Conservation (phyloP, 1,284 basidiomycete genomes). For the Heterobasidion occidentale region DNA sequence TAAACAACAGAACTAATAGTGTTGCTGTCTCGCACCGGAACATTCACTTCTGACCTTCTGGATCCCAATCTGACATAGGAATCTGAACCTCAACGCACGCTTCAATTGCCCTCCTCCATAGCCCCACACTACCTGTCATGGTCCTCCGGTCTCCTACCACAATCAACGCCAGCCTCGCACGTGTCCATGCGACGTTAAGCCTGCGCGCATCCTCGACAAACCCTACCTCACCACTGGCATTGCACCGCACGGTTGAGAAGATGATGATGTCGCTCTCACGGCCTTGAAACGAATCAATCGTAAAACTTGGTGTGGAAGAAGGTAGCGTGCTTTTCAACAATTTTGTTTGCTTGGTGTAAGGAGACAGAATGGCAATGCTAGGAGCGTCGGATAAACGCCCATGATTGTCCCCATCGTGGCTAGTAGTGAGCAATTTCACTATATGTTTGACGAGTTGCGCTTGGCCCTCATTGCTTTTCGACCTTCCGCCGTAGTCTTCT, state of each 20-base stretch:
- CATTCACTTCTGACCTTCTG: not conserved
- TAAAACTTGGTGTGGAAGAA: constrained; percentile 38
- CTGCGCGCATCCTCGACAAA: constrained; percentile 63
- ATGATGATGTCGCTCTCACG: constrained; percentile 68
- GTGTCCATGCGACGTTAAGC: constrained; percentile 72
- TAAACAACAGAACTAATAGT: too few relatives aligned
- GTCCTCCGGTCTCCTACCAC: constrained; percentile 59
- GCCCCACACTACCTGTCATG: constrained; percentile 30
- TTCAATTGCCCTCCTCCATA: constrained; percentile 47
- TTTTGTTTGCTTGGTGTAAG: constrained; percentile 48
- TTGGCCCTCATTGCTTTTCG: constrained; percentile 55
- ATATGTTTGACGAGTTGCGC: constrained; percentile 39
- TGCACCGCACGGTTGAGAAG: constrained; percentile 64
- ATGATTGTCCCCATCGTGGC: constrained; percentile 7
- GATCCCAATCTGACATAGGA: not conserved
- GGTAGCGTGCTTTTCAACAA: constrained; percentile 34
- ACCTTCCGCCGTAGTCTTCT: constrained; percentile 50
- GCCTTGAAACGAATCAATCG: constrained; percentile 72
- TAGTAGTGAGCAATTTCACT: constrained; percentile 27
- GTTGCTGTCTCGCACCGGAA: too few relatives aligned
- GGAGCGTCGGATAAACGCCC: not conserved
- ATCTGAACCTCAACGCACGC: constrained; percentile 29
- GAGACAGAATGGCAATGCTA: constrained; percentile 47
- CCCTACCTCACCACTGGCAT: constrained; percentile 50
- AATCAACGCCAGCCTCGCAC: constrained; percentile 55